phyloP scores from a whole-genome alignment of 805 yeast species.

The Candida krabiensis region DNA sequence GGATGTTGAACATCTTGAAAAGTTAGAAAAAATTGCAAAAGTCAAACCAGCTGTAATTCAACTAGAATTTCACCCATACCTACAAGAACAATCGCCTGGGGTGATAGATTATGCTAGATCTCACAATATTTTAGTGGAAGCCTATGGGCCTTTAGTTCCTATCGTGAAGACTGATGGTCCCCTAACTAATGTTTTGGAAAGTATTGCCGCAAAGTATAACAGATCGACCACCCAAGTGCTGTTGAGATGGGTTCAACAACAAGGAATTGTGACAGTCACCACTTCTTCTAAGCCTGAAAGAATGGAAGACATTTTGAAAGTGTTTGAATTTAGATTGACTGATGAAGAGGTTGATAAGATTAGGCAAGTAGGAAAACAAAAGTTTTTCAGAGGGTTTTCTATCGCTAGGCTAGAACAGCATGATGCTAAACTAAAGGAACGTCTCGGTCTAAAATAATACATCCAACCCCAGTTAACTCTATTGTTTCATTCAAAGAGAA shows the following conservation, averaged over 20 bases:
- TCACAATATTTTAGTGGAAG: constrained; percentile 40
- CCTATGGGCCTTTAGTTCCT: constrained; percentile 48
- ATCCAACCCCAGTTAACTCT: too few species aligned
- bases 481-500: too few species aligned
- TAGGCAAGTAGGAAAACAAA: constrained; percentile 24
- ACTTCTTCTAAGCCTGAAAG: constrained; percentile 44
- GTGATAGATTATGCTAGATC: constrained; percentile 37
- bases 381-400: constrained; percentile 20
- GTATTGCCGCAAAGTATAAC: constrained; percentile 35
- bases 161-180: constrained; percentile 35
- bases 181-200: constrained; percentile 33
- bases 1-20: constrained; percentile 43
- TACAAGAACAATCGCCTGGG: constrained; percentile 60
- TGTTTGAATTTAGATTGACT: constrained; percentile 35
- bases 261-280: constrained; percentile 45
- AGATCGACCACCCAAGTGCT: constrained; percentile 41
- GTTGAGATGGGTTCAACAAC: constrained; percentile 44
- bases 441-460: constrained; percentile 1
- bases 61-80: constrained; percentile 63
- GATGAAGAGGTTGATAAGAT: constrained; percentile 31
- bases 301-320: constrained; percentile 36
- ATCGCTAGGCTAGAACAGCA: constrained; percentile 3
- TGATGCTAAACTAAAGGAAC: constrained; percentile 5
- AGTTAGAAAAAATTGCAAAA: constrained; percentile 37
- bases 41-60: constrained; percentile 59